Evolutionary conservation across 1,284 basidiomycete species (phyloP), one percentile per base, ranked within the genome.

Genomic region (Neolentinus lepideus): DNA sequence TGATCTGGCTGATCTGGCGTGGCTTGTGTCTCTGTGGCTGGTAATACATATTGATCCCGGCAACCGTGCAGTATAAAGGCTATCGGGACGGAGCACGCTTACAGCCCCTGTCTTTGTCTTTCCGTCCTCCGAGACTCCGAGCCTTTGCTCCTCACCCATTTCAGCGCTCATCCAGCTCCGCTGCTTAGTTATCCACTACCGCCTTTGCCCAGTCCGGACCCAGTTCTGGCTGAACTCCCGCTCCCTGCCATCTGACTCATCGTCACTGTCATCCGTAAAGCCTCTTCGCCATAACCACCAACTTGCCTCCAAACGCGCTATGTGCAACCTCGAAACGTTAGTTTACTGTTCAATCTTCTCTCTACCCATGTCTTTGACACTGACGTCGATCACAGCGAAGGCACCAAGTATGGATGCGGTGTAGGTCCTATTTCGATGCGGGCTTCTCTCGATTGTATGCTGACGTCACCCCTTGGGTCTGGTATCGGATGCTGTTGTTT

Each of bases 271-370:
- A 35, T 35, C 33, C 33, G 9, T 9, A 9, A 35, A 35, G 9
- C 33, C 9, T 9, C 33, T 35, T 9, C 16, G 9, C 33, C 12
- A 16, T 6, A n/a, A 16, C 6, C 38, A 4, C 3, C 19, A 43
- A 21, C 38, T 16, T 43, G 8, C 9, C 33, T 9, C 33, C 33
- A 9, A 16, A 21, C 38, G 19, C 59, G 57, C 61, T 63, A 89
- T 90, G 87, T 90, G 87, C 73, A 80, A 82, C 64, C 79, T 85
- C 59, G 78, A 82, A 66, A 88, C 86, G 88, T 88, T 60, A 56
- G 83, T 78, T 51, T 52, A 56, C 58, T 51, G 19, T n/a, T 16
- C 38, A 61, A 51, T 55, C 54, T 51, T 54, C 51, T 54, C 56
- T n/a, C 3, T 16, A 54, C 16, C 16, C 38, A 45, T 56, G 33